A percentile compares a stretch with the other conserved stretches of the same genome.
Evolutionary conservation across 2,329 filamentous ascomycete species (phyloP).

Genomic region (Neonectria hederae): DNA sequence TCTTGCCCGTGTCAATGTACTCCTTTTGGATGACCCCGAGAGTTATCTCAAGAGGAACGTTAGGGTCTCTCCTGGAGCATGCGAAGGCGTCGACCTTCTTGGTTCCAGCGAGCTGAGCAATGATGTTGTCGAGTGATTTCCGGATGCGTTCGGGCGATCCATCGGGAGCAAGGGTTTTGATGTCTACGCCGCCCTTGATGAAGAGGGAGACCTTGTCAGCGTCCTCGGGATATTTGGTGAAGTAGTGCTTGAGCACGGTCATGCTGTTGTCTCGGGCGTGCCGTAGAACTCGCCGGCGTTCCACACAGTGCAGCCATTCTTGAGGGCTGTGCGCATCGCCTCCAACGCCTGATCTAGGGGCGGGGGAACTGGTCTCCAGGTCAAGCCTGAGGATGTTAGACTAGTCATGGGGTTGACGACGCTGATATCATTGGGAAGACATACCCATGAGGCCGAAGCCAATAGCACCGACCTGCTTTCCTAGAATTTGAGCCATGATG

Average conservation of each 20-base stretch:
- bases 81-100: slow-evolving; percentile 71
- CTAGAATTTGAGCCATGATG: slow-evolving; percentile 46
- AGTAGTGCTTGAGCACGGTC: slow-evolving; percentile 69
- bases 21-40: slow-evolving; percentile 55
- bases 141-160: slow-evolving; percentile 64
- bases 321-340: slow-evolving; percentile 63
- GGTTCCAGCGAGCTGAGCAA: slow-evolving; percentile 60
- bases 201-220: slow-evolving; percentile 68
- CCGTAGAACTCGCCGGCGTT: slow-evolving; percentile 75
- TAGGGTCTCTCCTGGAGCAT: slow-evolving; percentile 64
- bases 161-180: slow-evolving; percentile 52
- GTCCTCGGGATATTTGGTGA: slow-evolving; percentile 70
- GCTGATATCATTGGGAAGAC: slow-evolving; percentile 8
- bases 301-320: slow-evolving; percentile 61
- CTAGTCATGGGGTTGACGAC: not conserved
- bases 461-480: slow-evolving; percentile 57
- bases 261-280: slow-evolving; percentile 64
- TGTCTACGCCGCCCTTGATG: slow-evolving; percentile 66
- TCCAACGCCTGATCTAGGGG: slow-evolving; percentile 61
- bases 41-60: slow-evolving; percentile 55
- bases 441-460: slow-evolving; percentile 66
- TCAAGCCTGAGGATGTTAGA: slow-evolving; percentile 49
- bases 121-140: slow-evolving; percentile 66
- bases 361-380: slow-evolving; percentile 52
- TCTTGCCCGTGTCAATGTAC: slow-evolving; percentile 61